These are phyloP conservation scores for Gentiana macrophylla DNA, from an alignment of 257 asterid genomes.

Conservation along the genomic window DNA sequence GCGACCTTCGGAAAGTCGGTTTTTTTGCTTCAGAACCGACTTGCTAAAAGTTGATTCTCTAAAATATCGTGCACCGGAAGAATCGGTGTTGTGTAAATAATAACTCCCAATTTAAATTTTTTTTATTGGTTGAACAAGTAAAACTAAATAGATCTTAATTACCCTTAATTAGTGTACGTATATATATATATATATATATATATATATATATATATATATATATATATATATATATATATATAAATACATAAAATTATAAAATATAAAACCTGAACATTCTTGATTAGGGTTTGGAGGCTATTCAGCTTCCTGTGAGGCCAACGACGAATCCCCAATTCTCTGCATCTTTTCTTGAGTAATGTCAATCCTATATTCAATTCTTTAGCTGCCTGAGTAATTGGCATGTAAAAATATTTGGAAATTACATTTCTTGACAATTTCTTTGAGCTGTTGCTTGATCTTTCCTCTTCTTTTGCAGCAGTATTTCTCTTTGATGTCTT, in stretches of 20 bases:
- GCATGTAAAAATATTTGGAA: slow-evolving; percentile 65
- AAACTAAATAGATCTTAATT: not conserved
- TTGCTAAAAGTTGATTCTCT: too few species aligned
- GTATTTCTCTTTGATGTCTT: slow-evolving; percentile 1
- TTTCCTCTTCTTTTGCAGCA: slow-evolving; percentile 7
- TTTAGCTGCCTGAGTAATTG: slow-evolving; percentile 69
- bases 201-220: too few species aligned
- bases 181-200: too few species aligned
- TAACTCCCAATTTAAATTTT: not conserved
- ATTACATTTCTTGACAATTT: slow-evolving; percentile 25
- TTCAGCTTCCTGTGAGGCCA: slow-evolving; percentile 90
- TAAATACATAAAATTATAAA: too few species aligned
- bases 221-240: too few species aligned
- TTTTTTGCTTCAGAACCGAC: too few species aligned
- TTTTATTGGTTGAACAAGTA: not conserved
- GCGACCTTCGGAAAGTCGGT: too few species aligned
- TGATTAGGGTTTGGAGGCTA: slow-evolving; percentile 83
- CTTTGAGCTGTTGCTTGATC: not conserved
- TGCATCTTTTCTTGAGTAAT: slow-evolving; percentile 71
- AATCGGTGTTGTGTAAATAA: not conserved
- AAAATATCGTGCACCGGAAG: too few species aligned
- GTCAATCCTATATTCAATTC: slow-evolving; percentile 77
- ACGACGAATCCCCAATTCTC: slow-evolving; percentile 69
- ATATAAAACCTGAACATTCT: slow-evolving; percentile 53
- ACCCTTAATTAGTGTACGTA: not conserved